Base-by-base conservation (phyloP, 768 basidiomycete species). In the Collybia nuda region DNA sequence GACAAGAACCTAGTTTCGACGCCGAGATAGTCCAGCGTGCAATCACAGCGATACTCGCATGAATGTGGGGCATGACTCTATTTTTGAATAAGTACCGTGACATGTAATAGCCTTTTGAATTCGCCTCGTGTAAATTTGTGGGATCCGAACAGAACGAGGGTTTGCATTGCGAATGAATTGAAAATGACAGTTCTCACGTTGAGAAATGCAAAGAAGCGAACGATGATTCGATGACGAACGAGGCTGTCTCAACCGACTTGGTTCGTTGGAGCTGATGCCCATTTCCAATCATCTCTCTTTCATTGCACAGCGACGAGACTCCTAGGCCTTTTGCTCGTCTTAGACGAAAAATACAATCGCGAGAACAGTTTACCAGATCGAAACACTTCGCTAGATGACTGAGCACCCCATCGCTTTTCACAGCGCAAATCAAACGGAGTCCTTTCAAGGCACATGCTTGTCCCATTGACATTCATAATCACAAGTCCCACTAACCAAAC, bases 1-100 rank as follows among this genome's bases (percentile, higher is more conserved):
- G 54, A 41, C 49, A 50, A 37, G 54, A 52, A 43, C 59, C 63
- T 38, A 66, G 53, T 51, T 86, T 82, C 54, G 72, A 78, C 53
- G 77, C 76, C 18, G 61, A 59, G 6, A 67, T 67, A 28, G 79
- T 86, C 8, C 63, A 72, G 51, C 50, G 61, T 12, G 82, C 73
- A 2, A 62, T 86, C 26, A 62, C 67, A 26, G 59, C 54, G 17
- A 67, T 68, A 21, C 50, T 64, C 49, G 42, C 32, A 39, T 50
- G 59, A 50, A 44, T 12, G 52, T 43, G 29, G 9, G 12, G 7
- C 3, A 32, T 32, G 3, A 3, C 14, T 32, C 14, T 32, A 5
- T 32, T 32, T 32, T 32, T 32, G 9, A 32, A 32, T 9, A 14
- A 11, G 32, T 32, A 32, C 32, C 32, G 3, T 32, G 3, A 26